Percentiles rank a stretch among this genome's conserved stretches.
Evolutionary conservation across 805 yeast species (phyloP).

Genomic region (Vanderwaltozyma verrucispora): DNA sequence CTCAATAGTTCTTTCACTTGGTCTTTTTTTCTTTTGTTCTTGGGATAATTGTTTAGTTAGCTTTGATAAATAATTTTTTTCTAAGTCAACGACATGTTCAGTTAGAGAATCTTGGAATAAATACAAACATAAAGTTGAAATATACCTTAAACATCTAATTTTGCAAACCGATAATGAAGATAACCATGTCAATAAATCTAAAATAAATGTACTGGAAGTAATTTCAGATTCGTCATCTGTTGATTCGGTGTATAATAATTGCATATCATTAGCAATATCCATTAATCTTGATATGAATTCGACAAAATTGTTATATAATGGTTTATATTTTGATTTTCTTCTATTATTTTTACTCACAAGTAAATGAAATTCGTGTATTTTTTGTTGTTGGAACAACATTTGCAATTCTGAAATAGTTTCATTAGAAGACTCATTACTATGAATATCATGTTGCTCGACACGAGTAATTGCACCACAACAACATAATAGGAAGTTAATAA

Average conservation of each 20-base stretch:
- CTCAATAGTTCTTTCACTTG: slow-evolving; percentile 34
- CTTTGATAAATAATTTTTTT: slow-evolving; percentile 29
- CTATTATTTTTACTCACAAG: slow-evolving; percentile 39
- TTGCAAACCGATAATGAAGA: slow-evolving; percentile 59
- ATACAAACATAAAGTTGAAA: slow-evolving; percentile 50
- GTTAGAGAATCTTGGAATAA: slow-evolving; percentile 53
- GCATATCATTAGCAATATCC: slow-evolving; percentile 48
- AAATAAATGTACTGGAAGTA: slow-evolving; percentile 15
- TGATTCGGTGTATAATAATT: slow-evolving; percentile 38
- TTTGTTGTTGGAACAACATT: slow-evolving; percentile 47
- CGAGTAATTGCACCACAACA: slow-evolving; percentile 61
- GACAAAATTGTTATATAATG: slow-evolving; percentile 42
- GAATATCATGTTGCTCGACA: slow-evolving; percentile 67
- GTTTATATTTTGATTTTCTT: slow-evolving; percentile 31
- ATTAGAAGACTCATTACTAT: slow-evolving; percentile 54
- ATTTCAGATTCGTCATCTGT: slow-evolving; percentile 12
- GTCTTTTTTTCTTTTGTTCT: slow-evolving; percentile 31
- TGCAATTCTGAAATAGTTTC: slow-evolving; percentile 70
- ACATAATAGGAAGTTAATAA: slow-evolving; percentile 60
- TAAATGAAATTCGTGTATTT: slow-evolving; percentile 61
- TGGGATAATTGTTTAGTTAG: slow-evolving; percentile 29
- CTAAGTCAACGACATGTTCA: slow-evolving; percentile 32
- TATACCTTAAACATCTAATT: slow-evolving; percentile 59
- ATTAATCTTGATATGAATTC: slow-evolving; percentile 48
- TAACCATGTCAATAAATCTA: slow-evolving; percentile 65